phyloP scores from a whole-genome alignment of 176 grass and related monocot genomes.

The Carex littledalei region DNA sequence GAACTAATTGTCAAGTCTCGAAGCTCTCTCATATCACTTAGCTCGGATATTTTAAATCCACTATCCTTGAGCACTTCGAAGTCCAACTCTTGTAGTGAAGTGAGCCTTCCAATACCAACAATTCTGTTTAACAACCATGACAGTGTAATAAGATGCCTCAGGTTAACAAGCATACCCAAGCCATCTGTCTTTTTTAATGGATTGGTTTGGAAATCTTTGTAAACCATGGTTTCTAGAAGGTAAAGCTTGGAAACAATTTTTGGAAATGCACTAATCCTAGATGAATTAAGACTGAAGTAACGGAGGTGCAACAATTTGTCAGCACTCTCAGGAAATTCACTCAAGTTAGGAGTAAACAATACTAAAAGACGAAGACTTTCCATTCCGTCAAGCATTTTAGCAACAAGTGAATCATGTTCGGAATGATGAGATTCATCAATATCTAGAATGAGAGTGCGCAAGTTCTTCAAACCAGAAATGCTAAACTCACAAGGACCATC shows the following conservation, averaged over 20 bases:
- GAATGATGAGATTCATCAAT: not conserved
- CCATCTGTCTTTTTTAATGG: not conserved
- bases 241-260: slow-evolving; percentile 1
- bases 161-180: slow-evolving; percentile 17
- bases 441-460: not conserved
- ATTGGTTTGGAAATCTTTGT: no score
- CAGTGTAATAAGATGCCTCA: not conserved
- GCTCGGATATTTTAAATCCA: slow-evolving; percentile 17
- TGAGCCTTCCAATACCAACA: slow-evolving; percentile 7
- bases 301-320: slow-evolving; percentile 2
- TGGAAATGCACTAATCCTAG: not conserved
- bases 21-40: slow-evolving; percentile 25
- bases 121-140: not conserved
- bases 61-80: not conserved
- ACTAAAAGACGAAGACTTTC: not conserved
- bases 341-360: not conserved
- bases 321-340: not conserved
- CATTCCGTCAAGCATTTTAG: not conserved
- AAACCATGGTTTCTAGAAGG: not conserved
- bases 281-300: not conserved
- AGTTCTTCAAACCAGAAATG: not conserved
- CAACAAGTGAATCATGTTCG: not conserved
- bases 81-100: slow-evolving; percentile 11
- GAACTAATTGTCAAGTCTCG: not conserved
- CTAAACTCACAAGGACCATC: not conserved